phyloP scores from a whole-genome alignment of 2,329 filamentous ascomycete species.

The Nemania sp. region DNA sequence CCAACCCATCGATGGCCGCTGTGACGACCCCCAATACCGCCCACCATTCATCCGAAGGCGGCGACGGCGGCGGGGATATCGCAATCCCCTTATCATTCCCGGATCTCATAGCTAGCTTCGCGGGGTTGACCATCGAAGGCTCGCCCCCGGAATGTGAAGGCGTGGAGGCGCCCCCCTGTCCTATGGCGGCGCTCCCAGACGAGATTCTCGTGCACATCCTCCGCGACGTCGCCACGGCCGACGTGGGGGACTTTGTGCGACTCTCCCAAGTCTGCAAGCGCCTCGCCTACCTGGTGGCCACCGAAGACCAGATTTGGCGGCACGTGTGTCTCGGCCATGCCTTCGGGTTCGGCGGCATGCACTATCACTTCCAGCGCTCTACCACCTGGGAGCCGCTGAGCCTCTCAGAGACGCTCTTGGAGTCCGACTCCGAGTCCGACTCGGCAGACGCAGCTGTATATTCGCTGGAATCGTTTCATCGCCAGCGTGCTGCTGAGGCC shows the following conservation, averaged over 20 bases:
- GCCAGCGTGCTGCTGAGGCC: slow-evolving; percentile 41
- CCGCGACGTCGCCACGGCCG: slow-evolving; percentile 69
- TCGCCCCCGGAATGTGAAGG: slow-evolving; percentile 72
- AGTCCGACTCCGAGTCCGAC: slow-evolving; percentile 25
- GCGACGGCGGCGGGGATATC: neutral
- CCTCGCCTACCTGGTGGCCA: slow-evolving; percentile 80
- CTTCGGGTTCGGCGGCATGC: slow-evolving; percentile 83
- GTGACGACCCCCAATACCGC: slow-evolving; percentile 57
- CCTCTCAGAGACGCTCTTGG: slow-evolving; percentile 11
- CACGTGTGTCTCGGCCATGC: slow-evolving; percentile 70
- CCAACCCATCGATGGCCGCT: slow-evolving; percentile 49
- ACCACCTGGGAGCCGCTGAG: slow-evolving; percentile 59
- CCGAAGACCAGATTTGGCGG: slow-evolving; percentile 87
- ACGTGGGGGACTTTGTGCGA: slow-evolving; percentile 77
- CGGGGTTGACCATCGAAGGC: slow-evolving; percentile 68
- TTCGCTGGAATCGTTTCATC: slow-evolving; percentile 45
- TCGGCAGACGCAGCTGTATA: slow-evolving; percentile 40
- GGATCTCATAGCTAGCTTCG: slow-evolving; percentile 78
- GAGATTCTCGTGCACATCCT: slow-evolving; percentile 86
- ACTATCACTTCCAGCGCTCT: slow-evolving; percentile 73
- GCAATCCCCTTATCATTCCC: slow-evolving; percentile 57
- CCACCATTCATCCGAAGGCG: slow-evolving; percentile 60
- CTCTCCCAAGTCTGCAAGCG: slow-evolving; percentile 83
- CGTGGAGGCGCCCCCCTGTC: slow-evolving; percentile 75
- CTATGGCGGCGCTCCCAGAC: slow-evolving; percentile 75